Conservation (phyloP, 805 yeast species). For the Priceomyces medius region DNA sequence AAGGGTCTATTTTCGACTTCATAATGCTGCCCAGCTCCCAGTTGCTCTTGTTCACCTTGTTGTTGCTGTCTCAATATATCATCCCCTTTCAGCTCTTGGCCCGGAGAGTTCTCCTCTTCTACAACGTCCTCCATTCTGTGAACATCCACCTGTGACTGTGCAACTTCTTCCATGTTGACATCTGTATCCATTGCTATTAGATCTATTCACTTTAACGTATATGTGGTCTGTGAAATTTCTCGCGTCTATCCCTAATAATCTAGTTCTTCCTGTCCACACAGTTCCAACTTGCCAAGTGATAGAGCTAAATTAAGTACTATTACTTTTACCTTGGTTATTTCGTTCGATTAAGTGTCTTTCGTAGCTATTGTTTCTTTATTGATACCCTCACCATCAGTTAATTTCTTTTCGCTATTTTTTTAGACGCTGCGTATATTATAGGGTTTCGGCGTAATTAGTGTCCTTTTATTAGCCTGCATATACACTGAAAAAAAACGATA, state of each 20-base stretch:
- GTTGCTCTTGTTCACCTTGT: not conserved
- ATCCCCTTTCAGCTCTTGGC: not conserved
- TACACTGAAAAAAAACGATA: not conserved
- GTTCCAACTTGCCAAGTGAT: not conserved
- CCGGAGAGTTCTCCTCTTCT: not conserved
- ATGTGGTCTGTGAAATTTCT: not conserved
- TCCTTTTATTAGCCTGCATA: not conserved
- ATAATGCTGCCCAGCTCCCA: not conserved
- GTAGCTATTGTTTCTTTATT: not conserved
- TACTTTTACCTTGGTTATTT: not conserved
- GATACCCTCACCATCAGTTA: not conserved
- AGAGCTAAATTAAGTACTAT: not conserved
- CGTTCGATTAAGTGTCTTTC: not conserved
- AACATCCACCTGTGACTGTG: not conserved
- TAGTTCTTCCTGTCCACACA: slow-evolving; percentile 1
- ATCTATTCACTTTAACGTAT: not conserved
- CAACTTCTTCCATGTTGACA: slow-evolving; percentile 2
- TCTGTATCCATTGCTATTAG: slow-evolving; percentile 4
- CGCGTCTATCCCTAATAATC: not conserved
- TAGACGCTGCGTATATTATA: slow-evolving; percentile 2
- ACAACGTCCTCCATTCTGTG: not conserved
- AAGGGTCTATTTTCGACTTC: not conserved
- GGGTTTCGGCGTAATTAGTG: slow-evolving; percentile 2
- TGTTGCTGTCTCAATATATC: not conserved
- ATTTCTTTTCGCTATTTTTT: slow-evolving; percentile 6